phyloP scores from a whole-genome alignment of 1,284 basidiomycete species.

The Ceratobasidium theobromae region DNA sequence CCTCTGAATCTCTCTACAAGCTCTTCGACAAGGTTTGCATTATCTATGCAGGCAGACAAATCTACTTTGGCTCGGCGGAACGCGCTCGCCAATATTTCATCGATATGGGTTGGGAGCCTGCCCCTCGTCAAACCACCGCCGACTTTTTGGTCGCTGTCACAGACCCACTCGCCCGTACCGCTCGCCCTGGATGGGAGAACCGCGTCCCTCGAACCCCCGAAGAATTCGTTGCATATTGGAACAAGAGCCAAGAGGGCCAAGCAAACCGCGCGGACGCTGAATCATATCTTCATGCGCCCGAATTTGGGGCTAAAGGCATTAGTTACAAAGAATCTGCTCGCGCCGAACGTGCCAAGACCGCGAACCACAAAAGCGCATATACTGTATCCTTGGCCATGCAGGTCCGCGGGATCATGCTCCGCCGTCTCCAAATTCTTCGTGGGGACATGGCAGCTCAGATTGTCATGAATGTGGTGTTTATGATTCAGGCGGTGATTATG shows the following conservation, averaged over 20 bases:
- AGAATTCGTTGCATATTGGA: conserved; percentile 61
- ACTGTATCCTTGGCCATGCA: conserved; percentile 56
- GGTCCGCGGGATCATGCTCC: conserved; percentile 61
- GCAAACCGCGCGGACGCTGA: conserved; percentile 52
- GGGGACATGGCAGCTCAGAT: conserved; percentile 55
- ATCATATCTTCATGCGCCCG: conserved; percentile 53
- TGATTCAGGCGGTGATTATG: conserved; percentile 64
- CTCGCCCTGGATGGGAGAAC: conserved; percentile 51
- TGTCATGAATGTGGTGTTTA: conserved; percentile 28
- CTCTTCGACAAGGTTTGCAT: conserved; percentile 52
- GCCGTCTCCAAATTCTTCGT: conserved; percentile 66
- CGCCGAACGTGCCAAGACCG: conserved; percentile 52
- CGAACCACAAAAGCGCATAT: conserved; percentile 49
- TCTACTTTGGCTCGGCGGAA: conserved; percentile 50
- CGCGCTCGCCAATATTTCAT: conserved; percentile 50
- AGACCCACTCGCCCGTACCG: conserved; percentile 58
- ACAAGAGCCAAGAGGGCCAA: conserved; percentile 45
- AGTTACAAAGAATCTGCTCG: conserved; percentile 53
- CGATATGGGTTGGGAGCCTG: conserved; percentile 68
- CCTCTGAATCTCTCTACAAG: conserved; percentile 42
- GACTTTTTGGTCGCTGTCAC: conserved; percentile 68
- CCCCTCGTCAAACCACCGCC: conserved; percentile 74
- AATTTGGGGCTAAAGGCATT: conserved; percentile 44
- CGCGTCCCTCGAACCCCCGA: conserved; percentile 59
- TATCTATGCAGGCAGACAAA: conserved; percentile 52